Percentiles rank a stretch among this genome's conserved stretches.
phyloP scores from a whole-genome alignment of 2,329 filamentous ascomycete species.

The Fusarium sp. region DNA sequence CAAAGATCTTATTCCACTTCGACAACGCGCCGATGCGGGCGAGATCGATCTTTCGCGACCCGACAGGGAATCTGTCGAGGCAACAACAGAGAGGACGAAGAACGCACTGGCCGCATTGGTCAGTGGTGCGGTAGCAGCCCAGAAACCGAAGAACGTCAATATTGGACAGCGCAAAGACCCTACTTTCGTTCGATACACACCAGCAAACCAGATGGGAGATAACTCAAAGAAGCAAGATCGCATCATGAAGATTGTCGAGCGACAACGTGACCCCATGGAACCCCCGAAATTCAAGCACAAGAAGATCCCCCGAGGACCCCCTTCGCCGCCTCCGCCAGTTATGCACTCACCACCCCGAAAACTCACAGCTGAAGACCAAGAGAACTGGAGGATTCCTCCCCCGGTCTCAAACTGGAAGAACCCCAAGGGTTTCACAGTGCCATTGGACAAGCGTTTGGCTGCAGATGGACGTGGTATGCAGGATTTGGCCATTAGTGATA shows the following conservation, averaged over 20 bases:
- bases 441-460: constrained; percentile 92
- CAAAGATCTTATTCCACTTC: constrained; percentile 93
- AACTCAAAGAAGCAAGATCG: constrained; percentile 88
- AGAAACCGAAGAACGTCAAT: constrained; percentile 96
- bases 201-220: constrained; percentile 95
- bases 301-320: constrained; percentile 93
- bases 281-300: constrained; percentile 99
- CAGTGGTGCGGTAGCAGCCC: constrained; percentile 85
- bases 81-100: constrained; percentile 88
- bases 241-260: constrained; percentile 98
- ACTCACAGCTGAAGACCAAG: constrained; percentile 95
- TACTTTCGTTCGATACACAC: constrained; percentile 95
- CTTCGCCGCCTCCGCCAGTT: constrained; percentile 90
- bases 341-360: constrained; percentile 96
- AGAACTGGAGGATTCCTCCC: constrained; percentile 90
- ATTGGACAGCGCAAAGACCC: constrained; percentile 83
- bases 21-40: constrained; percentile 91
- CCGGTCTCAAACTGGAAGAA: constrained; percentile 99
- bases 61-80: constrained; percentile 83
- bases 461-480: constrained; percentile 92
- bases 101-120: constrained; percentile 86
- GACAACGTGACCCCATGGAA: constrained; percentile 94
- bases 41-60: constrained; percentile 90
- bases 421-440: constrained; percentile 96
- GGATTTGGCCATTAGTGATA: constrained; percentile 97